Evolutionary conservation across 2,329 filamentous ascomycete species (phyloP).

Genomic region (Orbilia oligospora): DNA sequence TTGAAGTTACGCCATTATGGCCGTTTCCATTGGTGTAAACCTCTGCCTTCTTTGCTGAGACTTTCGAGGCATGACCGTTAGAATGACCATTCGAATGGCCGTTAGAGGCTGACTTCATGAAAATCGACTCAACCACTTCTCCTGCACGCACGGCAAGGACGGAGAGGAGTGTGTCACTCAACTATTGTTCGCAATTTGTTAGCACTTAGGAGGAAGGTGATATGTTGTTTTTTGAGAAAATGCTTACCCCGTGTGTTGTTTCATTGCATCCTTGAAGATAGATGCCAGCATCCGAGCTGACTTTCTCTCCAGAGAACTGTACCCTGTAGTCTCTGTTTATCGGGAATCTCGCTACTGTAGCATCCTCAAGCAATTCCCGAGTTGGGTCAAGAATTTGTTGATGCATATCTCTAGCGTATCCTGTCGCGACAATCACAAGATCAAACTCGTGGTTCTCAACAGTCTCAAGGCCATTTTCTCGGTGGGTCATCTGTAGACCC

Average conservation of each 20-base stretch:
- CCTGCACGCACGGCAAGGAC: conserved; percentile 82
- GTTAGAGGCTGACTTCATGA: conserved; percentile 66
- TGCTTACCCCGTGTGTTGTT: conserved; percentile 86
- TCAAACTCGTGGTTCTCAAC: conserved; percentile 75
- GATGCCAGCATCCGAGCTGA: conserved; percentile 81
- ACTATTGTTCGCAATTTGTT: conserved; percentile 67
- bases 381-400: conserved; percentile 80
- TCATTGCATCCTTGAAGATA: conserved; percentile 97
- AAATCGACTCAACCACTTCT: conserved; percentile 83
- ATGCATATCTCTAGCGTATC: conserved; percentile 84
- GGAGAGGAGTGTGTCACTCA: conserved; percentile 86
- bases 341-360: conserved; percentile 72
- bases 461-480: conserved; percentile 67
- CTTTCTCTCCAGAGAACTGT: conserved; percentile 76
- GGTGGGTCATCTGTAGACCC: conserved; percentile 72
- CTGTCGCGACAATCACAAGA: conserved; percentile 87
- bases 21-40: conserved; percentile 46
- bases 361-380: conserved; percentile 74
- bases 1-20: conserved; percentile 41
- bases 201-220: background rate
- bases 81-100: conserved; percentile 35
- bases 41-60: conserved; percentile 40
- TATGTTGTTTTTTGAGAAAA: conserved; percentile 63
- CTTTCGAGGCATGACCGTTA: conserved; percentile 42
- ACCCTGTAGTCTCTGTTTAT: conserved; percentile 85